Evolutionary conservation across 139 green algal species (phyloP).

Genomic region (Chlamydomonas schloesseri): DNA sequence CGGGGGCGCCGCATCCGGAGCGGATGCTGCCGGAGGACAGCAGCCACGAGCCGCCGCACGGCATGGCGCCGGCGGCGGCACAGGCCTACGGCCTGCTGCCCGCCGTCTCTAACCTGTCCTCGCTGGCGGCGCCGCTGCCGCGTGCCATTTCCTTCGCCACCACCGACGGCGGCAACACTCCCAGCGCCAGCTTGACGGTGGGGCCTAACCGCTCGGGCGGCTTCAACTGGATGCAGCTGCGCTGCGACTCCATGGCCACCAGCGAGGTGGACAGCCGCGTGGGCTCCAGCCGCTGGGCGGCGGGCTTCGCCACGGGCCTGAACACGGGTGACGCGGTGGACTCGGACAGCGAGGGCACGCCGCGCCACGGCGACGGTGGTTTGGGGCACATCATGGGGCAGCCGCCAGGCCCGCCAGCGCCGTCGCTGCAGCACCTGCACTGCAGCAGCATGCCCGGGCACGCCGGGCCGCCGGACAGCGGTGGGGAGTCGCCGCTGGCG

Average conservation of each 20-base stretch:
- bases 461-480: no score
- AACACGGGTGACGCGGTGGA: background rate
- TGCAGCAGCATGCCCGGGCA: no score
- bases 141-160: background rate
- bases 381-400: background rate
- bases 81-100: conserved; percentile 30
- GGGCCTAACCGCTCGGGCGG: background rate
- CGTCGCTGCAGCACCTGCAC: background rate
- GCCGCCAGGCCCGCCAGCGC: no score
- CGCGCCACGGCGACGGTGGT: background rate
- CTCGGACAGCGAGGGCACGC: background rate
- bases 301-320: background rate
- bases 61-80: background rate
- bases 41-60: no score
- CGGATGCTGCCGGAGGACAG: no score
- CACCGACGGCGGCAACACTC: background rate
- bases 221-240: background rate
- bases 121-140: background rate
- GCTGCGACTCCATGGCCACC: background rate
- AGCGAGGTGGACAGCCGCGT: background rate
- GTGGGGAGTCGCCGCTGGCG: no score
- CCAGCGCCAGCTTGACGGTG: no score
- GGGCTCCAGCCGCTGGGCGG: background rate
- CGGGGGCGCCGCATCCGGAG: no score
- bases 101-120: background rate